Evolutionary conservation across 2,329 filamentous ascomycete genomes (phyloP), one percentile per base, ranked within the genome.

Genomic region (Cadophora sp.): DNA sequence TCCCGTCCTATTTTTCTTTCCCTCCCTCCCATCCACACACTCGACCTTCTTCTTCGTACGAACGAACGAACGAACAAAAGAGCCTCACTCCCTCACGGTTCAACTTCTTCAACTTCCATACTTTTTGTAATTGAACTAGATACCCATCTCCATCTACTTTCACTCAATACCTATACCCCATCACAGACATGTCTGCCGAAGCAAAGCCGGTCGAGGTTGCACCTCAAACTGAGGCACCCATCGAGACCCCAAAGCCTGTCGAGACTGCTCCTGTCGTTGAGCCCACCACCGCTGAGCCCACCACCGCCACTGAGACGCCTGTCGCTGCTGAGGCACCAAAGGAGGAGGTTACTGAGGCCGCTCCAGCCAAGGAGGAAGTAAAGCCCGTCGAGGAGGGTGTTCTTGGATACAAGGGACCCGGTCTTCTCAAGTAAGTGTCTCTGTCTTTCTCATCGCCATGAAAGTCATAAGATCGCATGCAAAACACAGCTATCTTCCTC

Each of bases 331-430:
- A 50, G 34, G 40, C 67, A 26, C 24, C 67, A 62, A 56, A 66
- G 55, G 76, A 79, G 66, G 93, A 95, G 81, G 94, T 93, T 70
- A 94, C 93, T 70, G 72, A 78, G 72, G 73, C 78, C 76, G 82
- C 83, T 75, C 81, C 84, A 71, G 86, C 87, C 78, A 81, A 83
- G 64, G 89, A 74, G 62, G 72, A 74, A 58, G 69, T 71, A 22
- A 75, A 90, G 82, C 91, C 78, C 56, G 73, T 76, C 50, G 78
- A 80, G 69, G 94, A 97, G 82, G 95, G 94, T 71, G 84, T 89
- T 75, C 88, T 98, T 64, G 92, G 92, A 80, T 93, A 97, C 91
- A 97, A 97, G 89, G 91, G 88, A 68, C 91, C 92, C 60, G 76
- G 76, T 79, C 86, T 94, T 72, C 86, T 95, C 84, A 97, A 97